Percentiles rank a stretch among this genome's conserved stretches.
phyloP scores from a whole-genome alignment of 2,329 filamentous ascomycete species.

The Aspergillus awamori region DNA sequence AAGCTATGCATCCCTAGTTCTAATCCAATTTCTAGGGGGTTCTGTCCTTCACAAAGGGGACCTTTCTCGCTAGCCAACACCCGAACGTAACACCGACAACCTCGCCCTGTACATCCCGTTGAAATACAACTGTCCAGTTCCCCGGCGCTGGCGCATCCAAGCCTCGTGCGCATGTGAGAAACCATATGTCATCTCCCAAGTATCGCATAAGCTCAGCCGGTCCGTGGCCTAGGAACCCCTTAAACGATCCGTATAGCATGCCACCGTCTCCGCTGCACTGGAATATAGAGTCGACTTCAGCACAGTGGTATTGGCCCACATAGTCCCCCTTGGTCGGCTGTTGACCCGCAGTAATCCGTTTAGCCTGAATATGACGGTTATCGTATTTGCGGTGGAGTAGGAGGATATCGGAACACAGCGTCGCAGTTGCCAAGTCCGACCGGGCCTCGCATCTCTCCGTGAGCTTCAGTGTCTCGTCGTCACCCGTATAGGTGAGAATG shows the following conservation, averaged over 20 bases:
- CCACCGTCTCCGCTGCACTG: slow-evolving; percentile 37
- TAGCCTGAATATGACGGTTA: slow-evolving; percentile 31
- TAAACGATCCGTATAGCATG: slow-evolving; percentile 48
- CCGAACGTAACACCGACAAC: slow-evolving; percentile 39
- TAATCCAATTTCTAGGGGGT: too few relatives aligned
- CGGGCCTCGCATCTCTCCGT: neutral
- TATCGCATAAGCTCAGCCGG: slow-evolving; percentile 42
- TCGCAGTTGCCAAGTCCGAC: neutral
- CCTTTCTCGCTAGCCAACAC: slow-evolving; percentile 45
- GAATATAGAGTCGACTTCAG: slow-evolving; percentile 44
- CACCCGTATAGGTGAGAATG: slow-evolving; percentile 29
- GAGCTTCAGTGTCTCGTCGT: slow-evolving; percentile 18
- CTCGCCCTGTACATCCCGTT: slow-evolving; percentile 26
- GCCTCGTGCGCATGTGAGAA: slow-evolving; percentile 42
- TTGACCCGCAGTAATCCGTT: slow-evolving; percentile 22
- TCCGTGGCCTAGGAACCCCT: slow-evolving; percentile 47
- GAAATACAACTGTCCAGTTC: slow-evolving; percentile 48
- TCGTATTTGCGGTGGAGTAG: slow-evolving; percentile 29
- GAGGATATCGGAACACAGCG: neutral
- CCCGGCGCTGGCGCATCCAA: slow-evolving; percentile 48
- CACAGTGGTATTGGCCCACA: slow-evolving; percentile 40
- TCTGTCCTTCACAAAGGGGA: neutral
- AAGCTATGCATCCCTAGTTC: too few relatives aligned
- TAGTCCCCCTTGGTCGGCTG: slow-evolving; percentile 10
- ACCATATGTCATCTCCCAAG: slow-evolving; percentile 46